Evolutionary conservation across 208 protist species (phyloP).

Genomic region (Polymyxa betae): DNA sequence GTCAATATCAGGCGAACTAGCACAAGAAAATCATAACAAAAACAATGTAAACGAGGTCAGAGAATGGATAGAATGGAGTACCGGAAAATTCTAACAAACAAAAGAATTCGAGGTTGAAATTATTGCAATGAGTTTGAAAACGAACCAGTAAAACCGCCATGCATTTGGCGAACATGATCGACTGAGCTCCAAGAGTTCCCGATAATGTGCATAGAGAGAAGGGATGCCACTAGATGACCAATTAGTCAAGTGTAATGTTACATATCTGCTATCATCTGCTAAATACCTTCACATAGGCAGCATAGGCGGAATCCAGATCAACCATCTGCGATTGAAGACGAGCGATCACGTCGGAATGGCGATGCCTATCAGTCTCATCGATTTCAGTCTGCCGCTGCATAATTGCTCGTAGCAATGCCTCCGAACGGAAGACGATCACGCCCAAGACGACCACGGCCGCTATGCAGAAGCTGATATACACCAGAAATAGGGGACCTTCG

Average conservation of each 20-base stretch:
- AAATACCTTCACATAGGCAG: not conserved
- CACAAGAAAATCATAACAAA: no score
- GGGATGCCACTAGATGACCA: conserved; percentile 16
- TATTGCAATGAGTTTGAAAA: no score
- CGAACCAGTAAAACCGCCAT: conserved; percentile 35
- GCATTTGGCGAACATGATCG: conserved; percentile 56
- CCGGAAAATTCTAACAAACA: no score
- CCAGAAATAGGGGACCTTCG: not conserved
- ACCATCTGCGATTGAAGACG: not conserved
- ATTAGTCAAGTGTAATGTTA: no score
- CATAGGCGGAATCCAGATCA: not conserved
- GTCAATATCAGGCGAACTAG: no score
- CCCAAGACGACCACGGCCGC: not conserved
- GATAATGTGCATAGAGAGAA: conserved; percentile 43
- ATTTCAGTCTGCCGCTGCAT: not conserved
- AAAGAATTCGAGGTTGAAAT: no score
- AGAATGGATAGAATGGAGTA: no score
- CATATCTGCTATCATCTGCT: not conserved
- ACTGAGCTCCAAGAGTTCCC: conserved; percentile 46
- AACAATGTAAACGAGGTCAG: no score
- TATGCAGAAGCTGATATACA: not conserved
- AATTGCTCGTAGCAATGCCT: not conserved
- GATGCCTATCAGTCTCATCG: not conserved
- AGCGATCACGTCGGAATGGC: not conserved
- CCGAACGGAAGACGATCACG: conserved; percentile 13